phyloP scores from a whole-genome alignment of 257 asterid species.

The Prunella vulgaris region DNA sequence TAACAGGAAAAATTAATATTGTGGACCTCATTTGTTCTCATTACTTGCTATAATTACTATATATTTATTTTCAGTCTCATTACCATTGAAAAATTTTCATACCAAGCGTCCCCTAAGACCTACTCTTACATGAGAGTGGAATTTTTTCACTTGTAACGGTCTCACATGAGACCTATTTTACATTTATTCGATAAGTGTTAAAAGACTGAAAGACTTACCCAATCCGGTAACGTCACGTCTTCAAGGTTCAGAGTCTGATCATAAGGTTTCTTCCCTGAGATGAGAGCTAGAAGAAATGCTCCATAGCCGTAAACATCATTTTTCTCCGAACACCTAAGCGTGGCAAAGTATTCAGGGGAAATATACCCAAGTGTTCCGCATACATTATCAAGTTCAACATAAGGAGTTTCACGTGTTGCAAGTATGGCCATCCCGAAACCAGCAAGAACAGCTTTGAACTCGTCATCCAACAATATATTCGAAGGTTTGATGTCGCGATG shows the following conservation, averaged over 20 bases:
- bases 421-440: background rate
- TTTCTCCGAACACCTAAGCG: background rate
- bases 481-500: constrained; percentile 1
- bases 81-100: too few species aligned
- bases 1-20: too few species aligned
- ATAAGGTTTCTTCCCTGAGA: background rate
- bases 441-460: background rate
- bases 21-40: too few species aligned
- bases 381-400: background rate
- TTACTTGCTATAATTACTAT: too few species aligned
- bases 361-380: constrained; percentile 8
- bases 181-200: too few species aligned
- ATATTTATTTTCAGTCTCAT: too few species aligned
- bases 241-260: background rate
- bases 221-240: background rate
- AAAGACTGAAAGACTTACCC: background rate
- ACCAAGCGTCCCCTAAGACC: too few species aligned
- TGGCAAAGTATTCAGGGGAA: background rate
- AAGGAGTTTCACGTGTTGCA: background rate
- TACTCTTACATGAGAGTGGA: too few species aligned
- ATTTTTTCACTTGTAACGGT: too few species aligned
- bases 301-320: constrained; percentile 11
- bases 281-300: constrained; percentile 21
- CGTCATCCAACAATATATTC: background rate
- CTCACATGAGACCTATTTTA: too few species aligned